These are phyloP conservation scores for Gyromitra esculenta DNA, from an alignment of 2,329 filamentous ascomycete genomes.

Conservation along the genomic window DNA sequence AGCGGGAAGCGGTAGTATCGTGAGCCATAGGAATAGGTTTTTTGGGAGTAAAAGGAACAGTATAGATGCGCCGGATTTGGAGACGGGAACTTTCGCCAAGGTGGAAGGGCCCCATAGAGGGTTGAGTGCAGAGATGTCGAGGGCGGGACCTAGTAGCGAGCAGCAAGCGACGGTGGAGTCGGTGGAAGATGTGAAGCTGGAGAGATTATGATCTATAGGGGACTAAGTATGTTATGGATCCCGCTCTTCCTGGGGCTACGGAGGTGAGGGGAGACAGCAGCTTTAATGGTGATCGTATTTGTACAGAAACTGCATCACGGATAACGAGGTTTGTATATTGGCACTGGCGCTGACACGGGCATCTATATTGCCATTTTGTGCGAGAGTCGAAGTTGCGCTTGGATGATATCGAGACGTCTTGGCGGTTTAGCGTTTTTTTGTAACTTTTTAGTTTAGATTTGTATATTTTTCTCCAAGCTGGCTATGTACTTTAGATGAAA, in stretches of 20 bases:
- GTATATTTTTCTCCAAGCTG: neutral
- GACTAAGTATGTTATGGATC: neutral
- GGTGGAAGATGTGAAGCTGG: constrained; percentile 10
- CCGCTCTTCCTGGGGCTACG: neutral
- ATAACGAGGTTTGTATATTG: constrained; percentile 4
- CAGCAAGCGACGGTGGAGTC: constrained; percentile 11
- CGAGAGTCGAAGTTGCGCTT: constrained; percentile 4
- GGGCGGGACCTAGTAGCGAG: neutral
- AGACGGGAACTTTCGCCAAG: constrained; percentile 15
- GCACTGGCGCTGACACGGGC: neutral
- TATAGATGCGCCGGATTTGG: constrained; percentile 31
- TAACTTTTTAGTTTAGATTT: neutral
- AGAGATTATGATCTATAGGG: constrained; percentile 2
- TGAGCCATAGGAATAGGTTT: constrained; percentile 42
- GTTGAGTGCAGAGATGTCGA: constrained; percentile 13
- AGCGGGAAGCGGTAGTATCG: constrained; percentile 31
- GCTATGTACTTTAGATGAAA: constrained; percentile 14
- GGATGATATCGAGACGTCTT: constrained; percentile 3
- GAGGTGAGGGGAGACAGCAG: neutral
- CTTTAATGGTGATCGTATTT: neutral
- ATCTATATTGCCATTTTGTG: constrained; percentile 4
- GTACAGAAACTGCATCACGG: neutral
- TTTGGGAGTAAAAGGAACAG: constrained; percentile 31
- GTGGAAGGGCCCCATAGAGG: constrained; percentile 8
- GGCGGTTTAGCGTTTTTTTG: neutral